These are phyloP conservation scores for Antitrichia curtipendula DNA, from an alignment of 225 moss, liverwort and hornwort species.

Conservation along the genomic window DNA sequence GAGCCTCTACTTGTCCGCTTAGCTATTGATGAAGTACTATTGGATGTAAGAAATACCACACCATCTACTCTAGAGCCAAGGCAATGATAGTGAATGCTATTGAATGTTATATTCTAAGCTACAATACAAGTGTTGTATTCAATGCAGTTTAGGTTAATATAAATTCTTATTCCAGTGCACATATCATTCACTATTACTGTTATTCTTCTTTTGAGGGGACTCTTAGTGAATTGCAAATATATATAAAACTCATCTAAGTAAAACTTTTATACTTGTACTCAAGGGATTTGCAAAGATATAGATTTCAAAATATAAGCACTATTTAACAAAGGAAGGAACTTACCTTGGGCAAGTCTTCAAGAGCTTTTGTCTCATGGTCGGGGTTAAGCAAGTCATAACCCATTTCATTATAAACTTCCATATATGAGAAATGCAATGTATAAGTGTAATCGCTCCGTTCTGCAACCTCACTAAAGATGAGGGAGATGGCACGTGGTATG, in stretches of 20 bases:
- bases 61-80: no score
- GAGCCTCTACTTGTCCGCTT: no score
- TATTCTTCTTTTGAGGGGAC: neutral
- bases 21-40: no score
- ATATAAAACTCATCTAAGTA: no score
- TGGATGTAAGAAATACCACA: no score
- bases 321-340: neutral
- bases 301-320: neutral
- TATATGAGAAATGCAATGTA: constrained; percentile 58
- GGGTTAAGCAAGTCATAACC: constrained; percentile 80
- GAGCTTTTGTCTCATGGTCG: constrained; percentile 71
- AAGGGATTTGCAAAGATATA: no score
- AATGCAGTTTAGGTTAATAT: neutral
- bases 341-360: constrained; percentile 82
- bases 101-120: neutral
- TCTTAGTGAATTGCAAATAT: neutral
- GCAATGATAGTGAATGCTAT: no score
- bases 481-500: constrained; percentile 68
- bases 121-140: neutral
- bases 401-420: constrained; percentile 70
- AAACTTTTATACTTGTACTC: neutral
- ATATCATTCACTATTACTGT: neutral
- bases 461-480: constrained; percentile 57
- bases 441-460: constrained; percentile 55
- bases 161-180: neutral